Percentiles rank a stretch among this genome's conserved stretches.
These are phyloP conservation scores for Hypoxylon cercidicola DNA, from an alignment of 495 filamentous ascomycete species.

Conservation along the genomic window DNA sequence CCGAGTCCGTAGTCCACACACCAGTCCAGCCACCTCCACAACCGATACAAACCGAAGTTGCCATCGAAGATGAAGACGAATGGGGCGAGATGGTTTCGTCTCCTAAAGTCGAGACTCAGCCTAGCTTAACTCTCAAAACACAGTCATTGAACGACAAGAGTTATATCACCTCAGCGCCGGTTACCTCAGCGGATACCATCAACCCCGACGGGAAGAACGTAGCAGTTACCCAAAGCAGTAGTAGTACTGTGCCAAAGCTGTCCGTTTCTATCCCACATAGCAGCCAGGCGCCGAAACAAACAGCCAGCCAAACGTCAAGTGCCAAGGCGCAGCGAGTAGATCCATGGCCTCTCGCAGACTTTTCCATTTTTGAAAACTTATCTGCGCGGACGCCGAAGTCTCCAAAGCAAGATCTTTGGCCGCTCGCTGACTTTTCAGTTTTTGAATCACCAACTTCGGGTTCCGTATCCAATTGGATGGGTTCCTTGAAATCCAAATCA, in stretches of 20 bases:
- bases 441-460: constrained; percentile 44
- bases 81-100: constrained; percentile 68
- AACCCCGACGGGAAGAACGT: background rate
- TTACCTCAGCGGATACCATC: background rate
- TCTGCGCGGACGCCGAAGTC: constrained; percentile 19
- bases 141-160: background rate
- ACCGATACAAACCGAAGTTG: background rate
- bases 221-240: constrained; percentile 1
- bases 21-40: background rate
- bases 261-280: constrained; percentile 26
- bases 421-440: constrained; percentile 50
- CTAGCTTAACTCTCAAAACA: constrained; percentile 3
- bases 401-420: constrained; percentile 46
- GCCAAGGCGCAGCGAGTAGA: constrained; percentile 12
- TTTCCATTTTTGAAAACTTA: constrained; percentile 30
- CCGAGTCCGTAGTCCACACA: background rate
- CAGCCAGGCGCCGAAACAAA: constrained; percentile 7
- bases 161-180: background rate
- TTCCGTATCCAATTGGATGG: constrained; percentile 7
- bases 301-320: constrained; percentile 4
- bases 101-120: constrained; percentile 43
- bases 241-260: constrained; percentile 3
- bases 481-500: constrained; percentile 10
- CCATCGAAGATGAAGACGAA: constrained; percentile 56
- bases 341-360: constrained; percentile 32